Conservation (phyloP, 768 basidiomycete genomes). For the Xerocomus potaroensis region DNA sequence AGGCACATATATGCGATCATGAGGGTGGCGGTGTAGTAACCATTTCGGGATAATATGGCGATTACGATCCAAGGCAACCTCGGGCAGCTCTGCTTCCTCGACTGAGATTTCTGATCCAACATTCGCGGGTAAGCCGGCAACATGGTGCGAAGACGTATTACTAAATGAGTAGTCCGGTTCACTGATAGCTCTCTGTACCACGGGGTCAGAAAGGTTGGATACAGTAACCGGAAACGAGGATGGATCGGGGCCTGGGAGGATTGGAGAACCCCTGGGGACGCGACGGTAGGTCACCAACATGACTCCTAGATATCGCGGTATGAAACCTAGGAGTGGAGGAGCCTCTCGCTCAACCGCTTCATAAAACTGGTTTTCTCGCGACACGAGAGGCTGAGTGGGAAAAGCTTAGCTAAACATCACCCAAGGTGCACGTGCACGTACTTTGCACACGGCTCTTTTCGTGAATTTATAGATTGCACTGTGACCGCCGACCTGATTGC, state of each 20-base stretch:
- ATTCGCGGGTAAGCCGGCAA: slow-evolving; percentile 23
- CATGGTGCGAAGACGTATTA: not conserved
- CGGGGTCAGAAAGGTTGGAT: slow-evolving; percentile 24
- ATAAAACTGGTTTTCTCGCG: slow-evolving; percentile 96
- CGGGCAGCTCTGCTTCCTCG: slow-evolving; percentile 84
- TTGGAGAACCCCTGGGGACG: slow-evolving; percentile 45
- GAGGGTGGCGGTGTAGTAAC: slow-evolving; percentile 57
- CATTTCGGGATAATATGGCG: slow-evolving; percentile 97
- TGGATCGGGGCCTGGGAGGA: slow-evolving; percentile 19
- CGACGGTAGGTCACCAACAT: slow-evolving; percentile 97
- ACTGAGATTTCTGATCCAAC: slow-evolving; percentile 40
- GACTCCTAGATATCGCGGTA: slow-evolving; percentile 97
- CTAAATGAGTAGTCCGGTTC: slow-evolving; percentile 17
- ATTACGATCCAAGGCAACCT: slow-evolving; percentile 88
- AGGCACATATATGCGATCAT: slow-evolving; percentile 49
- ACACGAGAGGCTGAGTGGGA: slow-evolving; percentile 77
- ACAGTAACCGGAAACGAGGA: slow-evolving; percentile 14
- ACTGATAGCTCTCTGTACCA: slow-evolving; percentile 25
- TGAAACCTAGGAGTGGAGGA: slow-evolving; percentile 87
- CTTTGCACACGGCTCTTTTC: slow-evolving; percentile 97
- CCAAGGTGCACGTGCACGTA: slow-evolving; percentile 35
- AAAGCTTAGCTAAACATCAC: slow-evolving; percentile 11
- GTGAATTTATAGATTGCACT: slow-evolving; percentile 98
- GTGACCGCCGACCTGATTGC: slow-evolving; percentile 98
- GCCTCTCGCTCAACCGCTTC: slow-evolving; percentile 94